phyloP scores from a whole-genome alignment of 1,284 basidiomycete genomes.

The Leccinum subrobustum region DNA sequence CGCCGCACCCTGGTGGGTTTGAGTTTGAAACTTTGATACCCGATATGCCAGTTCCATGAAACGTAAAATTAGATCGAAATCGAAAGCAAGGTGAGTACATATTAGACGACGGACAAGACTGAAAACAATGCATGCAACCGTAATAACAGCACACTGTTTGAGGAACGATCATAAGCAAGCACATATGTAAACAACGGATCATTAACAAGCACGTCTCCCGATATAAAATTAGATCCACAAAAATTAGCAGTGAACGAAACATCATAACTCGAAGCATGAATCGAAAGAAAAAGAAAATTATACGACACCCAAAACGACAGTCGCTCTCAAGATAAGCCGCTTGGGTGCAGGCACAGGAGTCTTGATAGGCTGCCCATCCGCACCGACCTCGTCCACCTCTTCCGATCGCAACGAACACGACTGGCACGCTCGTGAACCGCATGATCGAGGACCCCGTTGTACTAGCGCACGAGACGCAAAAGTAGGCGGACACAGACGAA shows the following conservation, averaged over 20 bases:
- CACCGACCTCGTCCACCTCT: constrained; percentile 50
- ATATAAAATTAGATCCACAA: constrained; percentile 1
- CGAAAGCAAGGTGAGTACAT: background rate
- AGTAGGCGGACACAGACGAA: constrained; percentile 71
- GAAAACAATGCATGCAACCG: background rate
- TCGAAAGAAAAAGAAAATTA: constrained; percentile 32
- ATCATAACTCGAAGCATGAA: constrained; percentile 8
- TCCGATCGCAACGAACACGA: constrained; percentile 72
- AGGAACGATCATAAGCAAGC: background rate
- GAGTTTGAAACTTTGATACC: too few relatives aligned
- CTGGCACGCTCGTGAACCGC: constrained; percentile 82
- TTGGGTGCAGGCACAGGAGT: constrained; percentile 34
- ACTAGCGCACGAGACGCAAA: constrained; percentile 80
- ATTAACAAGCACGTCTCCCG: background rate
- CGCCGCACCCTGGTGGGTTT: too few relatives aligned
- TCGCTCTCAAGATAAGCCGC: constrained; percentile 69
- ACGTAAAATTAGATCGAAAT: background rate
- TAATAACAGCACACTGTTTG: background rate
- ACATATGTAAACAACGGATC: background rate
- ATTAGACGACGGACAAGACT: background rate
- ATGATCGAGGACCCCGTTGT: constrained; percentile 82
- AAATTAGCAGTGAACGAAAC: background rate
- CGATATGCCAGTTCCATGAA: too few relatives aligned
- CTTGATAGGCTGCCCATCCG: constrained; percentile 38
- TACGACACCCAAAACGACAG: constrained; percentile 71